Percentiles rank a stretch among this genome's conserved stretches.
Evolutionary conservation across 2,329 filamentous ascomycete species (phyloP).

Genomic region (Camillea tinctor): DNA sequence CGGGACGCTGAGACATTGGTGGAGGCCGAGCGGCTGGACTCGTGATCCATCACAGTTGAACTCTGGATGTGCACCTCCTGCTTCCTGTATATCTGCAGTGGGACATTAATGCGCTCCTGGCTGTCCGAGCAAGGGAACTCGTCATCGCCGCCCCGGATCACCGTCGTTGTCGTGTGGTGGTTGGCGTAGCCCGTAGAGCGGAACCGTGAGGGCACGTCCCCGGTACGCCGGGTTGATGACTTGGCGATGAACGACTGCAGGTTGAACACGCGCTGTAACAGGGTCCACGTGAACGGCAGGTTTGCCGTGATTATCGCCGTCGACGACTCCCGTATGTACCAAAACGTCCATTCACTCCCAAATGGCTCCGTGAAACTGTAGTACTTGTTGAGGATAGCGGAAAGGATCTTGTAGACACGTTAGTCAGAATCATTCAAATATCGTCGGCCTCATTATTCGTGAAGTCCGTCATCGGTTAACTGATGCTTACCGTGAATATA

Average conservation of each 20-base stretch:
- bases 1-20: not conserved
- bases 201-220: constrained; percentile 20
- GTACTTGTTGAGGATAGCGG: constrained; percentile 47
- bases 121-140: constrained; percentile 32
- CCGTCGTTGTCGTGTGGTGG: constrained; percentile 11
- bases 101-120: constrained; percentile 39
- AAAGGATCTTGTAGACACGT: constrained; percentile 41
- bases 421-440: not conserved
- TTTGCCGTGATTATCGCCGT: constrained; percentile 46
- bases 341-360: constrained; percentile 40
- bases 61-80: constrained; percentile 33
- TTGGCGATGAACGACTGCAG: constrained; percentile 34
- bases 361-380: constrained; percentile 42
- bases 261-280: constrained; percentile 39
- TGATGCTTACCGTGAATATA: constrained; percentile 42
- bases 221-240: constrained; percentile 30
- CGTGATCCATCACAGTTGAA: not conserved
- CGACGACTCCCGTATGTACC: constrained; percentile 47
- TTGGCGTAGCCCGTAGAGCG: constrained; percentile 20
- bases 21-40: not conserved
- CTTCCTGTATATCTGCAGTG: constrained; percentile 38
- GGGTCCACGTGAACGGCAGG: constrained; percentile 43
- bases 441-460: no score
- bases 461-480: no score
- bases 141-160: constrained; percentile 18